Evolutionary conservation across 768 basidiomycete genomes (phyloP), one percentile per base, ranked within the genome.

Genomic region (Amanita rubescens): DNA sequence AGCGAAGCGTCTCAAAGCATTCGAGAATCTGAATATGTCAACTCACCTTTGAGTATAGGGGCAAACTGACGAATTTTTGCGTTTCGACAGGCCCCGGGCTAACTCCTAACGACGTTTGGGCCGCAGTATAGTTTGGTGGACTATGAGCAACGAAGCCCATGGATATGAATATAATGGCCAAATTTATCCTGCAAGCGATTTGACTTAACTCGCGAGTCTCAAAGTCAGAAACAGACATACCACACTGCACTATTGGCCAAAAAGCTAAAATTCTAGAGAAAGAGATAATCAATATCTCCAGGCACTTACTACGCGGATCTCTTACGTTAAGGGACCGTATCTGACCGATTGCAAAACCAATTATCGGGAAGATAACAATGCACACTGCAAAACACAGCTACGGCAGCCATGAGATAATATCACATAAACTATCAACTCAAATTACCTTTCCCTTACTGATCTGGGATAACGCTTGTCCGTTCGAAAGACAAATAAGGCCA

Each of bases 301-400:
- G 15, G 14, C n/a, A 41, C 22, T 3, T 22, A 41, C 22, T 27
- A 35, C 43, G 41, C 24, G n/a, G n/a, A n/a, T n/a, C n/a, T 68
- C 38, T 10, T 42, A 51, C 71, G 58, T 75, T 75, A 17, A 84
- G 63, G 0, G 80, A 78, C 27, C 81, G 71, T 48, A 84, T 78
- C 58, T 83, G 81, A n/a, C 81, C 80, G 49, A 83, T 65, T 10
- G 75, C 49, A 71, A 82, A 78, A 1, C 82, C 82, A 34, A 72
- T 59, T 11, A 82, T 15, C 3, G 73, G 71, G 79, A 80, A 84
- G 24, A 84, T 75, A 19, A 83, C 59, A 51, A 83, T 80, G 54
- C 75, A 76, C 5, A 81, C 70, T 24, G 72, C 69, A 63, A 84
- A 84, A 58, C 80, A 82, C 17, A 82, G 67, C 75, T 80, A 49